These are phyloP conservation scores for Gynostemma pentaphyllum DNA, from an alignment of 306 rosid genomes.

Conservation along the genomic window DNA sequence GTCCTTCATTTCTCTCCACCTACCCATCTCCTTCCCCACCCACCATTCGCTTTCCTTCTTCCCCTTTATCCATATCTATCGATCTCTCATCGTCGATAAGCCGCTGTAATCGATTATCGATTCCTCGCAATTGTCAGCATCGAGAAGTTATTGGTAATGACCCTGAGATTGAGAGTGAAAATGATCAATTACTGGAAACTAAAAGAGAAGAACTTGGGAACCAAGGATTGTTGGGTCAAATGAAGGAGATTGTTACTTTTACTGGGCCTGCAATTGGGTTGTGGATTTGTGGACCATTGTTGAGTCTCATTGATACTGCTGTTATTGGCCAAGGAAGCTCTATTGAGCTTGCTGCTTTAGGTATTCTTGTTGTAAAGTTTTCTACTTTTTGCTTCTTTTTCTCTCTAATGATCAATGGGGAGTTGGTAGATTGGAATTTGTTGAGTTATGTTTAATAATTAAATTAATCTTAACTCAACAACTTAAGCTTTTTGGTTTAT, in stretches of 20 bases:
- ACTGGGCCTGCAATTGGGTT: conserved; percentile 74
- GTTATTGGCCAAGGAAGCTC: conserved; percentile 90
- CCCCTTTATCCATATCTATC: neutral
- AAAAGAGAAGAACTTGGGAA: conserved; percentile 25
- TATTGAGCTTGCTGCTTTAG: conserved; percentile 85
- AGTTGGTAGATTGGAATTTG: neutral
- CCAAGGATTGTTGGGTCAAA: conserved; percentile 48
- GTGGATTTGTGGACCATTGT: conserved; percentile 76
- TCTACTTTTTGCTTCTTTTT: neutral
- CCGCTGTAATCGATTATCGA: neutral
- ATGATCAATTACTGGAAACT: conserved; percentile 3
- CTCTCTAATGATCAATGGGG: neutral
- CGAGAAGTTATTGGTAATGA: conserved; percentile 1
- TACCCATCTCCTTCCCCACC: neutral
- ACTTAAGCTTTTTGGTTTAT: too few species aligned
- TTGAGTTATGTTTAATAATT: too few species aligned
- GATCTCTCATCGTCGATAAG: neutral
- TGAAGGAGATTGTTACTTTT: conserved; percentile 56
- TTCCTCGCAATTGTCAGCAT: neutral
- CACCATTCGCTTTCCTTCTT: neutral
- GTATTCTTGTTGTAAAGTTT: conserved; percentile 16
- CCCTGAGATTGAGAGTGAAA: conserved; percentile 10
- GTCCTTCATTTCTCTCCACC: neutral
- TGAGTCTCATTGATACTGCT: conserved; percentile 85
- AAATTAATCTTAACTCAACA: too few species aligned